Base-by-base conservation (phyloP, 2,329 filamentous ascomycete species). In the Colletotrichum godetiae region DNA sequence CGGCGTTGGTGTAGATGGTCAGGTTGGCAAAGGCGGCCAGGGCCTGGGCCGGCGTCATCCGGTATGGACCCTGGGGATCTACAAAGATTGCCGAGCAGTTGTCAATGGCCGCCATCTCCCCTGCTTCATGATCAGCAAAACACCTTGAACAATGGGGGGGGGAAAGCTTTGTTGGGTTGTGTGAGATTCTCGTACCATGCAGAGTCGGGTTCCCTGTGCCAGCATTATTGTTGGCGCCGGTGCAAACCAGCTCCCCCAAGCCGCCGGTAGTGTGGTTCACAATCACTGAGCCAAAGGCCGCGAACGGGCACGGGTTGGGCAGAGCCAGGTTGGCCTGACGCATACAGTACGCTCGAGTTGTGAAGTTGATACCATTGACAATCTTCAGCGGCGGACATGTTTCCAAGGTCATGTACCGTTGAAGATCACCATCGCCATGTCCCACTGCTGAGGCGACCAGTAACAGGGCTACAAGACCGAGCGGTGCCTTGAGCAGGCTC, bases 1-100 rank as follows among this genome's bases (percentile, higher is more conserved):
- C 88, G 2, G 85, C 88, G 77, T 88, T 90, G 27, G 88, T 90
- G 78, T 90, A 90, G 4, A 90, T 78, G 5, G 84, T 84, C n/a
- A 90, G 78, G 19, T 82, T 75, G 3, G 79, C 72, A 75, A 88
- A 89, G 0, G 88, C 88, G 3, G 76, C 78, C n/a, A 84, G 76
- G 0, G 86, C 83, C 67, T 86, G 82, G 10, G 77, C 61, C 0
- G 84, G 77, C 0, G 80, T 82, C 53, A 89, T 77, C 3, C 81
- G 82, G 78, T 87, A 88, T 0, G 80, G 79, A 1, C 87, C 87
- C 4, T 77, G 53, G 0, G 85, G 83, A 75, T 86, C 84, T 0
- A 84, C 86, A 12, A 90, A 80, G 62, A 89, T 81, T 3, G 75
- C 66, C 0, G 86, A 85, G 81, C 88, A 90, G 79, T 89, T 89